Base-by-base conservation (phyloP, 805 yeast species). In the Metschnikowia koreensis region DNA sequence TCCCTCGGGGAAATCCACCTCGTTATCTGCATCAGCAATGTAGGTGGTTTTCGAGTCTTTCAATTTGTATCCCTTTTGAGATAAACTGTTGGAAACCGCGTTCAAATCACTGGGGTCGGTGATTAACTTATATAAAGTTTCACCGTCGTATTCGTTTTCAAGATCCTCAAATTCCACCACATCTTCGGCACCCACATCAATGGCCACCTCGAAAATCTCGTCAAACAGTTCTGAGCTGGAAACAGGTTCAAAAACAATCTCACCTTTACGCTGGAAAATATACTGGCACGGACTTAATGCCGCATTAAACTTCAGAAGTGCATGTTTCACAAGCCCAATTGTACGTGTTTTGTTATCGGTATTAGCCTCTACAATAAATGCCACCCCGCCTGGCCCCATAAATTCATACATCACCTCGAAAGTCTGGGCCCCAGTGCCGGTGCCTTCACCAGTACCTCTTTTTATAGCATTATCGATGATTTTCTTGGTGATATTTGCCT, bases 301-400 rank as follows among this genome's bases (percentile, higher is more conserved):
- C 1, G 88, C 86, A 43, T 83, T 84, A 57, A 77, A 80, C 59
- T 87, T 87, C 39, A 84, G 80, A 66, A 93, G 83, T 4, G 88
- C 85, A 8, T 87, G 83, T 61, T 92, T 81, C 8, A 94, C 85
- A 45, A 79, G 77, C 13, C 88, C 86, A 36, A 90, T 80, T 0
- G 97, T 85, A 47, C 98, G 75, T 53, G 87, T 83, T 67, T 87
- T 89, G 68, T 90, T 93, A 65, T 93, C 97, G 0, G 98, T 93
- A 45, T 84, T 75, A 0, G 96, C 92, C 62, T 90, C 96, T 5
- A 93, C 83, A 4, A 93, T 80, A 43, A 91, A 75, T 0, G 97
- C 88, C 2, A 89, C 89, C 2, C 97, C 97, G 1, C 92, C 96
- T 0, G 97, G 97, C 0, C 93, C 97, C 66, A 91, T 75, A 13